These are phyloP conservation scores for Diplodia intermedia DNA, from an alignment of 2,329 filamentous ascomycete genomes.

Conservation along the genomic window DNA sequence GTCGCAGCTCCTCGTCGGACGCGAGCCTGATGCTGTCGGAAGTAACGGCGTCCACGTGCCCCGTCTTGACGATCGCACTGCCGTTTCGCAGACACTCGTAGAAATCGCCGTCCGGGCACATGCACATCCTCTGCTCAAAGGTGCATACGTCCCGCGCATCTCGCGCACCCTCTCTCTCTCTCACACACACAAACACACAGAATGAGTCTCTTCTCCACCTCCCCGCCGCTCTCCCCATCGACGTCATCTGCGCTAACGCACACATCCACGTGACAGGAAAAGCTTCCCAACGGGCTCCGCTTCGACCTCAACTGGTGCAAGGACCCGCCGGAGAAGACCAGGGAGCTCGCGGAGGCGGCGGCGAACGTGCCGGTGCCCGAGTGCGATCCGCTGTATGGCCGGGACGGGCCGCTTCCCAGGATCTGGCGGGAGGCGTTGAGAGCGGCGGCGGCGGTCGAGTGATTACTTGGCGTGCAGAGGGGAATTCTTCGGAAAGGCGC, in stretches of 20 bases:
- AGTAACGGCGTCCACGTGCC: conserved; percentile 60
- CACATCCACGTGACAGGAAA: too few species aligned
- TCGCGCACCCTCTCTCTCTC: too few species aligned
- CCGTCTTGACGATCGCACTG: conserved; percentile 62
- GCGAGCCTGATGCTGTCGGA: conserved; percentile 57
- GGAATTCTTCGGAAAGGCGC: too few species aligned
- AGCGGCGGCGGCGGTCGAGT: too few species aligned
- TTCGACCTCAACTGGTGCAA: conserved; percentile 6
- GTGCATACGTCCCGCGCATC: too few species aligned
- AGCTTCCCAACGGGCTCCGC: not conserved
- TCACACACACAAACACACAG: too few species aligned
- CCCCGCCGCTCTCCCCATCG: too few species aligned
- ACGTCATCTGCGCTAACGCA: too few species aligned
- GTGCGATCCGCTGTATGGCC: conserved; percentile 10
- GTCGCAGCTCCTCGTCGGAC: conserved; percentile 51
- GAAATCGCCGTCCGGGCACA: conserved; percentile 67
- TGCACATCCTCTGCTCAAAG: conserved; percentile 76
- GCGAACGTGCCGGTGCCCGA: conserved; percentile 3
- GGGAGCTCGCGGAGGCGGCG: not conserved
- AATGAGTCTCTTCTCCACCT: too few species aligned
- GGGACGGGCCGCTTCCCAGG: not conserved
- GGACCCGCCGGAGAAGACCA: conserved; percentile 1
- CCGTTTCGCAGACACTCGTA: conserved; percentile 60
- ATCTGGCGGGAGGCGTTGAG: not conserved
- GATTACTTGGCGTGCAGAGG: too few species aligned